Conservation (phyloP, 73 alveolate genomes). For the Paraurostyla sp. region DNA sequence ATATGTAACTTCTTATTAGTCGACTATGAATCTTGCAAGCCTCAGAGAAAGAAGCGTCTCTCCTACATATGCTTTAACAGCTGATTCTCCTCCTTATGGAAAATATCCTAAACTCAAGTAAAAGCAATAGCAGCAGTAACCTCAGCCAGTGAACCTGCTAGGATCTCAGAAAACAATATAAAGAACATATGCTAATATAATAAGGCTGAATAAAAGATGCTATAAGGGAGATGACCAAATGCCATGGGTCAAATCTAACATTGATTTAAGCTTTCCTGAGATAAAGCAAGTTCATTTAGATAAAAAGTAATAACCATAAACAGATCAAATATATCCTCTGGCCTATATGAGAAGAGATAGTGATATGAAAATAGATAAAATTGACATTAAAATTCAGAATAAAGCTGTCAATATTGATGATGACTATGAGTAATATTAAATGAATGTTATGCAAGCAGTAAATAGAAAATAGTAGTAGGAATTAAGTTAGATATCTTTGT, state of each 20-base stretch:
- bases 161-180: not conserved
- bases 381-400: not conserved
- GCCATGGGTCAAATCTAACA: slow-evolving; percentile 23
- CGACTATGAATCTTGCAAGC: not conserved
- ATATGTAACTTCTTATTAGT: not conserved
- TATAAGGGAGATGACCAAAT: not conserved
- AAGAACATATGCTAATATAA: not conserved
- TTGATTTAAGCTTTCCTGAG: slow-evolving; percentile 20
- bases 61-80: not conserved
- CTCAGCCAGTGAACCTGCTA: not conserved
- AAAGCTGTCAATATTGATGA: not conserved
- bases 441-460: not conserved
- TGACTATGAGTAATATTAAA: not conserved
- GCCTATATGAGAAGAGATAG: slow-evolving; percentile 20
- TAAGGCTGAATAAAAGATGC: not conserved
- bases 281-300: slow-evolving; percentile 4
- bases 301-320: not conserved
- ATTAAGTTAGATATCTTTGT: not conserved
- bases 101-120: not conserved
- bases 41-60: not conserved
- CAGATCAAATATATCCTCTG: not conserved
- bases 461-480: not conserved
- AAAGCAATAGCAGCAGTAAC: too few relatives aligned
- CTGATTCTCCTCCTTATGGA: not conserved
- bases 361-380: slow-evolving; percentile 1